These are phyloP conservation scores for Miscanthus lutarioriparius DNA, from an alignment of 176 grass and related monocot genomes.

Conservation along the genomic window DNA sequence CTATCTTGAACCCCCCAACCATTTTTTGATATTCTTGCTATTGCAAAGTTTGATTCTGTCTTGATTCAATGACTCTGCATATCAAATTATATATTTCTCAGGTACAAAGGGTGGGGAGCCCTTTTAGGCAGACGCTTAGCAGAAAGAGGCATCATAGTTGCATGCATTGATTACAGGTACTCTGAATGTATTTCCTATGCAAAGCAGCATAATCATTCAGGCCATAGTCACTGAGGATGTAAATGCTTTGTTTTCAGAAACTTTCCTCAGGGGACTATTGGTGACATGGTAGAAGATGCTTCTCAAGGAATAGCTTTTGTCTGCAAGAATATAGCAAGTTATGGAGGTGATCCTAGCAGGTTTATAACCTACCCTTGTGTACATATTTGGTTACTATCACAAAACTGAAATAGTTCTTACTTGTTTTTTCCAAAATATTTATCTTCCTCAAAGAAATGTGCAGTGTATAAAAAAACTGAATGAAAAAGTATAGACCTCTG, in stretches of 20 bases:
- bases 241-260: constrained; percentile 66
- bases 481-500: not conserved
- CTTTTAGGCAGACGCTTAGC: constrained; percentile 94
- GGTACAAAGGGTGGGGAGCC: constrained; percentile 97
- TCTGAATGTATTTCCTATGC: not conserved
- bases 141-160: constrained; percentile 94
- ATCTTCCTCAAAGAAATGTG: constrained; percentile 10
- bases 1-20: not conserved
- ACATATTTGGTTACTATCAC: not conserved
- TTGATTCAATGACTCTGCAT: not conserved
- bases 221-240: constrained; percentile 22
- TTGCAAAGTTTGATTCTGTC: constrained; percentile 7
- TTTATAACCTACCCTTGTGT: constrained; percentile 37
- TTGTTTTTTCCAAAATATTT: not conserved
- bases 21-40: not conserved
- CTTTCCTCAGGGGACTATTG: constrained; percentile 93
- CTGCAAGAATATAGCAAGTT: constrained; percentile 76
- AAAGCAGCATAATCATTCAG: constrained; percentile 12
- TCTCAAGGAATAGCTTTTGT: constrained; percentile 87
- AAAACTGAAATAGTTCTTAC: not conserved
- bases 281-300: constrained; percentile 86
- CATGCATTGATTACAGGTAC: constrained; percentile 96
- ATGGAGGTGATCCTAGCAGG: constrained; percentile 91
- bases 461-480: not conserved
- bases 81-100: constrained; percentile 30